Conservation (phyloP, 306 rosid genomes). For the Senna tora region DNA sequence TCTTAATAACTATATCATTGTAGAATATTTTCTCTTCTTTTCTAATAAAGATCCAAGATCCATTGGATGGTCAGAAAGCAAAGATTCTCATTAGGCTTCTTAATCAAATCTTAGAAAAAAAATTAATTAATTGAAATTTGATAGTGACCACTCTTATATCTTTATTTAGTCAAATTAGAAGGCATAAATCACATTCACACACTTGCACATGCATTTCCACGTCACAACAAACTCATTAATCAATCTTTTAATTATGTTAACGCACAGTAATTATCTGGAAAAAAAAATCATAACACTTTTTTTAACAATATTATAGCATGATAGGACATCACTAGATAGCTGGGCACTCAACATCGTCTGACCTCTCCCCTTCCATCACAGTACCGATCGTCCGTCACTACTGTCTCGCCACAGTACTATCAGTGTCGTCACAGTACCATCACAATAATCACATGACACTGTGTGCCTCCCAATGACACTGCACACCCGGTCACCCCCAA, state of each 20-base stretch:
- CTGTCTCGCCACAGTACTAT: too few species aligned
- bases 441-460: too few species aligned
- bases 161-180: conserved; percentile 35
- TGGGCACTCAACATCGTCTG: too few species aligned
- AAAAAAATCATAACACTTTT: too few species aligned
- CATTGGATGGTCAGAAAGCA: conserved; percentile 25
- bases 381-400: too few species aligned
- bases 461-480: too few species aligned
- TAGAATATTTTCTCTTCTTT: not conserved
- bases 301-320: too few species aligned
- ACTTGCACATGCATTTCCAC: conserved; percentile 15
- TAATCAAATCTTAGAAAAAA: conserved; percentile 10
- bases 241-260: conserved; percentile 27
- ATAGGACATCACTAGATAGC: too few species aligned
- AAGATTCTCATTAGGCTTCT: conserved; percentile 15
- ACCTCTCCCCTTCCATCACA: too few species aligned
- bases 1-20: not conserved
- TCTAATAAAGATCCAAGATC: not conserved
- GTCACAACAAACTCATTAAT: not conserved
- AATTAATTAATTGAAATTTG: conserved; percentile 21
- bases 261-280: too few species aligned
- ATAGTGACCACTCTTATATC: not conserved
- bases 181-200: conserved; percentile 35
- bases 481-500: too few species aligned
- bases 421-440: too few species aligned